Conservation (phyloP, 2,329 filamentous ascomycete genomes). For the Curvularia sp. region DNA sequence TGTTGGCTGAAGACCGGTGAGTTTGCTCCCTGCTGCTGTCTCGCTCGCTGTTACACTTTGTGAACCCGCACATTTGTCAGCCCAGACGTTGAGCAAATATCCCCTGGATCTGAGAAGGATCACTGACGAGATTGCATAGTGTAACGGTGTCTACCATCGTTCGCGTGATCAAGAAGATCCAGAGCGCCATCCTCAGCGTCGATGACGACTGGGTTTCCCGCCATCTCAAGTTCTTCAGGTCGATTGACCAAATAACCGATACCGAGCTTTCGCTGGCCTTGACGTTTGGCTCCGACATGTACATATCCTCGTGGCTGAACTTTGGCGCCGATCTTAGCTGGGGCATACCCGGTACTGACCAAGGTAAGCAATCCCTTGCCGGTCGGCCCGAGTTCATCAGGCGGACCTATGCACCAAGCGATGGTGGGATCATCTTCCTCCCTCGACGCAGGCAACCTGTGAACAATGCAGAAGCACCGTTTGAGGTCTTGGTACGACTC, state of each 20-base stretch:
- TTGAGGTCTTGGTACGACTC: slow-evolving; percentile 45
- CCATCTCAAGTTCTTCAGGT: slow-evolving; percentile 43
- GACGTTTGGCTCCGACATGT: slow-evolving; percentile 42
- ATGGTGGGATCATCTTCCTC: slow-evolving; percentile 48
- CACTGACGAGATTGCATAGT: slow-evolving; percentile 31
- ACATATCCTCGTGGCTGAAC: slow-evolving; percentile 48
- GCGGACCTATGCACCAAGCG: slow-evolving; percentile 37
- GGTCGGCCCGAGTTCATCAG: slow-evolving; percentile 46
- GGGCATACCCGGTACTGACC: slow-evolving; percentile 45
- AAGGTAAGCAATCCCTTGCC: slow-evolving; percentile 29
- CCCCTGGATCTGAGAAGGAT: slow-evolving; percentile 5
- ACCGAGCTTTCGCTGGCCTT: slow-evolving; percentile 41
- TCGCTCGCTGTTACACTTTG: slow-evolving; percentile 13
- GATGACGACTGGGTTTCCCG: slow-evolving; percentile 42
- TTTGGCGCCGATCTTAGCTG: slow-evolving; percentile 43
- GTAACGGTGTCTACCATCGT: slow-evolving; percentile 43
- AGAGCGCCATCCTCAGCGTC: slow-evolving; percentile 36
- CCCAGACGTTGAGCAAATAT: slow-evolving; percentile 12
- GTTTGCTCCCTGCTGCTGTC: slow-evolving; percentile 21
- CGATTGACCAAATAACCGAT: slow-evolving; percentile 38
- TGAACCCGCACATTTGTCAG: slow-evolving; percentile 8
- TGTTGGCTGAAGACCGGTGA: slow-evolving; percentile 39
- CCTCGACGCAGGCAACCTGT: slow-evolving; percentile 35
- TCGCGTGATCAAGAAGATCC: slow-evolving; percentile 36
- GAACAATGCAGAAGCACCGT: slow-evolving; percentile 40